Base-by-base conservation (phyloP, 2,329 filamentous ascomycete species). In the Cladosporium oxysporum region DNA sequence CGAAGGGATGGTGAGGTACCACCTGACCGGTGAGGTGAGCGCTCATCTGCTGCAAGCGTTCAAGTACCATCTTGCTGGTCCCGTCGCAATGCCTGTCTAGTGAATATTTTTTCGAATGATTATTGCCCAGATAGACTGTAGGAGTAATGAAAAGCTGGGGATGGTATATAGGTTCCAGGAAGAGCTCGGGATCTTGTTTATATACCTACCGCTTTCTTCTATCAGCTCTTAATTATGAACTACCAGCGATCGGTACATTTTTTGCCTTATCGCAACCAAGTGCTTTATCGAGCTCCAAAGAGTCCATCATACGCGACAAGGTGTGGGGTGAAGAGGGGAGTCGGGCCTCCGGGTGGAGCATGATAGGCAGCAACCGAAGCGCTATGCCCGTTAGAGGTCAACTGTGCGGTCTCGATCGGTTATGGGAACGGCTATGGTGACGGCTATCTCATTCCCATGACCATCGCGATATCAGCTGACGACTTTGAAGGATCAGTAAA, bases 1-100 rank as follows among this genome's bases (percentile, higher is more conserved):
- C 92, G 69, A 95, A 85, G 6, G 92, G 92, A 74, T 96, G 88
- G 41, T 85, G 84, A 59, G 82, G 81, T 44, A 81, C 74, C 23
- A 81, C 74, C 29, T 83, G 81, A 65, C 85, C 86, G 62, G 83
- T 84, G 73, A 90, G 78, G 72, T 90, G 88, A 63, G 84, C 81
- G 70, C 87, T 81, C 74, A 90, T 81, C 73, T 88, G 87, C 79
- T 87, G 87, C 55, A 90, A 80, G 71, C 87, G 84, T 71, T 89
- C 85, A 70, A 88, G 82, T 11, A 66, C 63, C 63, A 65, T 65
- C 14, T 60, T 65, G 44, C 18, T 10, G 28, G 29, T 21, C 8
- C 35, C 16, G 55, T 52, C 23, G n/a, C 31, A 33, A 21, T 37
- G 14, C 28, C 29, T 53, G 50, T 23, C 37, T 33, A 10, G n/a